Evolutionary conservation across 768 basidiomycete species (phyloP).

Genomic region (Boletus patriciae): DNA sequence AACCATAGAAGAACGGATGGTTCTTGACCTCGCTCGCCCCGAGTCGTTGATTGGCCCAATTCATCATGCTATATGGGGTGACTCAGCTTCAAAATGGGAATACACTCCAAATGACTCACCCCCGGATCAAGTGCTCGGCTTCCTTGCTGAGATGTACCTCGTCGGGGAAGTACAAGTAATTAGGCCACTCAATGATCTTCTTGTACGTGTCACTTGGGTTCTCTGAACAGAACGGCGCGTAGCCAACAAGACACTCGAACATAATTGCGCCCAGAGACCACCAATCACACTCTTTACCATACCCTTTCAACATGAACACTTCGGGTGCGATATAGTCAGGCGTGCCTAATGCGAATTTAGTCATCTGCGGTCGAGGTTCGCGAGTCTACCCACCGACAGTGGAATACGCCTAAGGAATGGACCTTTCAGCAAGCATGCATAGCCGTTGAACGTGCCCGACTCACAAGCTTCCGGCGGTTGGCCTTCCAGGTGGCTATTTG

Average conservation of each 20-base stretch:
- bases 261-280: slow-evolving; percentile 99
- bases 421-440: slow-evolving; percentile 5
- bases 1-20: slow-evolving; percentile 93
- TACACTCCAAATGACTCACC: slow-evolving; percentile 46
- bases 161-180: slow-evolving; percentile 90
- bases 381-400: slow-evolving; percentile 55
- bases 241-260: slow-evolving; percentile 98
- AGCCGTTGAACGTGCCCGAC: slow-evolving; percentile 16
- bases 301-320: slow-evolving; percentile 95
- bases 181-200: slow-evolving; percentile 96
- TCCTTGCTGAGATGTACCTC: slow-evolving; percentile 93
- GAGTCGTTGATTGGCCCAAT: slow-evolving; percentile 72
- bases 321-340: slow-evolving; percentile 86
- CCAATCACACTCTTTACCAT: slow-evolving; percentile 99
- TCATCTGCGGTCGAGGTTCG: not conserved
- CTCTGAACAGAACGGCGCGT: slow-evolving; percentile 96
- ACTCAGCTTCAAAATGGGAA: slow-evolving; percentile 7
- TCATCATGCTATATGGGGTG: slow-evolving; percentile 65
- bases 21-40: slow-evolving; percentile 84
- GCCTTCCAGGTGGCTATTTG: slow-evolving; percentile 99
- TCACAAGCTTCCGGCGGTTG: slow-evolving; percentile 89
- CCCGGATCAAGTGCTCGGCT: slow-evolving; percentile 84
- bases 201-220: slow-evolving; percentile 97
- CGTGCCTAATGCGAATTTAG: slow-evolving; percentile 26
- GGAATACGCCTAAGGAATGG: slow-evolving; percentile 76